These are phyloP conservation scores for Lasiodiplodia theobromae DNA, from an alignment of 2,329 filamentous ascomycete genomes.

Conservation along the genomic window DNA sequence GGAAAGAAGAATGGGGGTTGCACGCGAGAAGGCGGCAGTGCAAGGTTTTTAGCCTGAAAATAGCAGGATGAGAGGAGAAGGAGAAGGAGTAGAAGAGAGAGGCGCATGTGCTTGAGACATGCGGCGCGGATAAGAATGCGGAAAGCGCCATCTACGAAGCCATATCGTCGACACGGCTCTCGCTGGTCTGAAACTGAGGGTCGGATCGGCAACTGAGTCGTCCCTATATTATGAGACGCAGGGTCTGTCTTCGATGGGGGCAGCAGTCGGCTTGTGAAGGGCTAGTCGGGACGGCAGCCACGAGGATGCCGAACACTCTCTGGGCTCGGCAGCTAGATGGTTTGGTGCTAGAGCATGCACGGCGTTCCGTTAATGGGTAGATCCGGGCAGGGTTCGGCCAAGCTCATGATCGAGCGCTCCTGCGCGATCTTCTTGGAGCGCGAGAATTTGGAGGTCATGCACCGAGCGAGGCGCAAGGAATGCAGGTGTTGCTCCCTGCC, in stretches of 20 bases:
- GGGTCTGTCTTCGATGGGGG: slow-evolving; percentile 9
- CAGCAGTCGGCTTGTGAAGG: slow-evolving; percentile 5
- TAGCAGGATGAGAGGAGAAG: not conserved
- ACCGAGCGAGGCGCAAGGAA: slow-evolving; percentile 3
- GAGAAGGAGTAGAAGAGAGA: not conserved
- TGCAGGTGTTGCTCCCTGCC: not conserved
- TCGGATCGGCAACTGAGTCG: slow-evolving; percentile 12
- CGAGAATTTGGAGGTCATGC: slow-evolving; percentile 15
- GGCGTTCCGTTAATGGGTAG: slow-evolving; percentile 18
- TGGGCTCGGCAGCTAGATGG: slow-evolving; percentile 5
- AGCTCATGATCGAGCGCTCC: slow-evolving; percentile 21
- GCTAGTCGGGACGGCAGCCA: not conserved
- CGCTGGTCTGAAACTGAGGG: not conserved
- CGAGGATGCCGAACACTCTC: not conserved
- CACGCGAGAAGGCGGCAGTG: not conserved
- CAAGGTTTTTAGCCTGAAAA: slow-evolving; percentile 4
- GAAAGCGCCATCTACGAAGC: not conserved
- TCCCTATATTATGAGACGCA: slow-evolving; percentile 27
- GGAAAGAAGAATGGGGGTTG: slow-evolving; percentile 4
- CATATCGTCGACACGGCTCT: not conserved
- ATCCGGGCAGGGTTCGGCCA: slow-evolving; percentile 21
- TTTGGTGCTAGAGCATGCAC: slow-evolving; percentile 21
- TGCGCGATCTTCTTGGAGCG: slow-evolving; percentile 8
- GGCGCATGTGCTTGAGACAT: not conserved
- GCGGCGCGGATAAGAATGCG: not conserved